Conservation (phyloP, 2,329 filamentous ascomycete genomes). For the Ophiosphaerella herpotricha region DNA sequence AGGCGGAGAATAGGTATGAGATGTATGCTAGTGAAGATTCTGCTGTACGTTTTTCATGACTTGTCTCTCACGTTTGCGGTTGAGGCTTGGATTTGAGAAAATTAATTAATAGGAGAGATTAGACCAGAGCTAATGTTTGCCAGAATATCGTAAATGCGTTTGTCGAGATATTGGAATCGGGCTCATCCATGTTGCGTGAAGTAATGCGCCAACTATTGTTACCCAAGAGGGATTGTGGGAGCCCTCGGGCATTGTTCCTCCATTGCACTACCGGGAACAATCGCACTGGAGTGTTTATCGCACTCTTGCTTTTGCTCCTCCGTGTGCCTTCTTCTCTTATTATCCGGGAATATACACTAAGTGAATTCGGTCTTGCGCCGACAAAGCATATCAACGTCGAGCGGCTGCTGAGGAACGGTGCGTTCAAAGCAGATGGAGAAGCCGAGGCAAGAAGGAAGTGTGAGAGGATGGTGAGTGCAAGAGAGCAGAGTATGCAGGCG, state of each 20-base stretch:
- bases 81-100: no score
- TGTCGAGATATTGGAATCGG: constrained; percentile 61
- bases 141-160: constrained; percentile 67
- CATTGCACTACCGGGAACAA: constrained; percentile 80
- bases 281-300: constrained; percentile 70
- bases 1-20: constrained; percentile 62
- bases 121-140: not conserved
- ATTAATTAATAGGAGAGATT: no score
- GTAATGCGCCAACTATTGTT: constrained; percentile 64
- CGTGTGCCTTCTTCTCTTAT: constrained; percentile 61
- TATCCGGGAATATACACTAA: constrained; percentile 70
- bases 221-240: constrained; percentile 1
- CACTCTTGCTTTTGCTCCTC: constrained; percentile 65
- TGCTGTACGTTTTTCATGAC: constrained; percentile 36
- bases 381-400: constrained; percentile 40
- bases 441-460: constrained; percentile 25
- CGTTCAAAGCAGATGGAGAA: constrained; percentile 48
- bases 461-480: constrained; percentile 42
- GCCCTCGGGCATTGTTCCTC: constrained; percentile 61
- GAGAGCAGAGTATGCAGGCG: constrained; percentile 41
- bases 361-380: constrained; percentile 57
- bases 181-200: constrained; percentile 57
- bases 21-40: constrained; percentile 62
- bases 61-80: no score
- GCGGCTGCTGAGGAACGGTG: constrained; percentile 56